These are phyloP conservation scores for Rhododendron kiyosumense DNA, from an alignment of 148 eudicot genomes.

Conservation along the genomic window DNA sequence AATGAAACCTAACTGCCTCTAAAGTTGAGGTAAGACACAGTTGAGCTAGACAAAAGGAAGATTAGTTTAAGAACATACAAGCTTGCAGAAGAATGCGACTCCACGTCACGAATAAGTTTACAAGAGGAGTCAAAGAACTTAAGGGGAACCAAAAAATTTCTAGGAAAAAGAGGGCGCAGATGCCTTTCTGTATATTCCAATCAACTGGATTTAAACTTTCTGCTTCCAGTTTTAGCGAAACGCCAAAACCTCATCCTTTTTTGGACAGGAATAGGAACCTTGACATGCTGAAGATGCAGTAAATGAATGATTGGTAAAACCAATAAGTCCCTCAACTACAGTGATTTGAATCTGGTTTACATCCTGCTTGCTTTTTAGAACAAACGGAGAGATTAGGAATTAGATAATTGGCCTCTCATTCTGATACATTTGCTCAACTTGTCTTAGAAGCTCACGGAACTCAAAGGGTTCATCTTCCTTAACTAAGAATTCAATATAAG, in stretches of 20 bases:
- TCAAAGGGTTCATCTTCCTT: conserved; percentile 18
- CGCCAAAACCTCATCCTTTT: conserved; percentile 39
- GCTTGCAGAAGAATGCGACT: background rate
- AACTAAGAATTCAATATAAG: conserved; percentile 18
- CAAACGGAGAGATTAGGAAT: background rate
- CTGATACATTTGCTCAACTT: conserved; percentile 18
- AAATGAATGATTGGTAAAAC: background rate
- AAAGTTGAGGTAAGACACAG: background rate
- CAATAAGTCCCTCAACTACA: background rate
- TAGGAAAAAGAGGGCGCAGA: conserved; percentile 49
- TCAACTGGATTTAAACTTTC: conserved; percentile 68
- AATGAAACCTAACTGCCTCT: background rate
- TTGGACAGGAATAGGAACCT: conserved; percentile 67
- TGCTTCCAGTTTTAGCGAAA: conserved; percentile 67
- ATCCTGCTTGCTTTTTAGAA: background rate
- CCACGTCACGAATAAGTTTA: background rate
- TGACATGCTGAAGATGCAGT: conserved; percentile 54
- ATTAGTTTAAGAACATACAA: background rate
- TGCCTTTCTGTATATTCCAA: conserved; percentile 68
- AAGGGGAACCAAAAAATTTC: conserved; percentile 69
- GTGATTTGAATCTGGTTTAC: background rate
- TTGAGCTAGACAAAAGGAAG: background rate
- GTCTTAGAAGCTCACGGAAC: conserved; percentile 11
- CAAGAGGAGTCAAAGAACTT: conserved; percentile 1
- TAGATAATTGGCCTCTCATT: conserved; percentile 23